phyloP scores from a whole-genome alignment of 106 monocot species.

The Dioscorea alata region DNA sequence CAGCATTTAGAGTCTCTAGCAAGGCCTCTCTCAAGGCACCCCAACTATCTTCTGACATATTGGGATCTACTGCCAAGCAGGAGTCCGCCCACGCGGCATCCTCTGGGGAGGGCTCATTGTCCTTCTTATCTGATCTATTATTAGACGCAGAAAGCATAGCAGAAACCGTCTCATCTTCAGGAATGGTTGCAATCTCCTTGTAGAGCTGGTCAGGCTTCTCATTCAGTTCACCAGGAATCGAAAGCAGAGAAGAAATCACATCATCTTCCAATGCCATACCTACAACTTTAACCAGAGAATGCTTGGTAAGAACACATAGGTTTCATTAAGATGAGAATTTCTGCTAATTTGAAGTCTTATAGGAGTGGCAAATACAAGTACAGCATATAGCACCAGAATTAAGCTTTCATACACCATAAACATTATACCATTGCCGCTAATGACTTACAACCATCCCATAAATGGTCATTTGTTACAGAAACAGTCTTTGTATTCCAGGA shows the following conservation, averaged over 20 bases:
- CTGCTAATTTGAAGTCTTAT: too few species aligned
- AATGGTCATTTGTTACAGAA: too few species aligned
- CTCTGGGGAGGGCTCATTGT: conserved; percentile 19
- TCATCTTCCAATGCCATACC: conserved; percentile 5
- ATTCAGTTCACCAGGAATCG: neutral
- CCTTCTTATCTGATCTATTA: conserved; percentile 9
- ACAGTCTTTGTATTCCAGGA: too few species aligned
- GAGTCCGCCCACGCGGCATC: conserved; percentile 41
- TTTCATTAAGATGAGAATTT: too few species aligned
- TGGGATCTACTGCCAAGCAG: conserved; percentile 27
- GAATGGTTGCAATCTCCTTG: neutral
- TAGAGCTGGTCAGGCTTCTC: conserved; percentile 4
- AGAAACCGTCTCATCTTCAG: conserved; percentile 3
- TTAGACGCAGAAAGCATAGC: conserved; percentile 15
- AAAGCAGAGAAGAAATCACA: conserved; percentile 21
- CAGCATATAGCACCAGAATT: too few species aligned
- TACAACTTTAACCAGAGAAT: neutral
- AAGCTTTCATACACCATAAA: too few species aligned
- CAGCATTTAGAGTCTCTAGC: conserved; percentile 22
- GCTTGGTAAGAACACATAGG: too few species aligned
- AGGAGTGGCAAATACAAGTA: too few species aligned
- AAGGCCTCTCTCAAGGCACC: conserved; percentile 24
- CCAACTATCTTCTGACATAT: conserved; percentile 35
- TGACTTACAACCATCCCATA: too few species aligned
- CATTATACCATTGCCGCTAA: too few species aligned